Evolutionary conservation across 768 basidiomycete species (phyloP).

Genomic region (Boletus reticuloceps): DNA sequence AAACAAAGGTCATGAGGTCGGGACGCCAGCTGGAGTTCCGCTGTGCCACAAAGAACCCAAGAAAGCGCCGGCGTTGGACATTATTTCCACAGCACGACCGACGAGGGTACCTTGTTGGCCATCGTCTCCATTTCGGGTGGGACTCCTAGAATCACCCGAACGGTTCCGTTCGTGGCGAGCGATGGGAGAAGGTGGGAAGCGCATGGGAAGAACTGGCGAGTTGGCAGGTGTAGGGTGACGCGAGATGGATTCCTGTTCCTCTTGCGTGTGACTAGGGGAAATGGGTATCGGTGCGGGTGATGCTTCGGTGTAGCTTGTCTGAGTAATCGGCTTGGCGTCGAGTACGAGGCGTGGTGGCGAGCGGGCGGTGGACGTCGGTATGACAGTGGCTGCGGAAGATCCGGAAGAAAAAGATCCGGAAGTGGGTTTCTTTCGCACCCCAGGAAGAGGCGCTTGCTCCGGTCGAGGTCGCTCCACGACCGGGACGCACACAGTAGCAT

Average conservation of each 20-base stretch:
- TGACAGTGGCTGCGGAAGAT: constrained; percentile 21
- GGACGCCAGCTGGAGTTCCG: constrained; percentile 17
- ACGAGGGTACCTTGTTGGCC: constrained; percentile 45
- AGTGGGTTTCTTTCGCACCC: constrained; percentile 10
- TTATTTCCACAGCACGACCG: constrained; percentile 72
- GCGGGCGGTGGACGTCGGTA: constrained; percentile 11
- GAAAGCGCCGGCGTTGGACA: constrained; percentile 75
- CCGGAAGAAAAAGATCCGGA: constrained; percentile 27
- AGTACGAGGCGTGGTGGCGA: constrained; percentile 29
- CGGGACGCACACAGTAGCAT: not conserved
- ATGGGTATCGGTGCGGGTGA: constrained; percentile 22
- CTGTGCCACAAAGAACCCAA: constrained; percentile 59
- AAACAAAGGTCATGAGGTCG: constrained; percentile 18
- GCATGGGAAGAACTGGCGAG: constrained; percentile 46
- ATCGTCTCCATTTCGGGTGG: constrained; percentile 23
- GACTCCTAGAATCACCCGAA: constrained; percentile 23
- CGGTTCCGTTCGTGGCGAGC: constrained; percentile 15
- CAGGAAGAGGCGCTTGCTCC: constrained; percentile 10
- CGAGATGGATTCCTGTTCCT: constrained; percentile 37
- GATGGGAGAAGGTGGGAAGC: constrained; percentile 19
- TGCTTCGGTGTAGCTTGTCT: constrained; percentile 23
- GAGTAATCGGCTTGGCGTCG: constrained; percentile 27
- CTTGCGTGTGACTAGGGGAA: constrained; percentile 21
- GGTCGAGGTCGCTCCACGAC: constrained; percentile 4
- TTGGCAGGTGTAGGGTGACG: constrained; percentile 61